These are phyloP conservation scores for Sclerotinia borealis DNA, from an alignment of 2,329 filamentous ascomycete species.

Conservation along the genomic window DNA sequence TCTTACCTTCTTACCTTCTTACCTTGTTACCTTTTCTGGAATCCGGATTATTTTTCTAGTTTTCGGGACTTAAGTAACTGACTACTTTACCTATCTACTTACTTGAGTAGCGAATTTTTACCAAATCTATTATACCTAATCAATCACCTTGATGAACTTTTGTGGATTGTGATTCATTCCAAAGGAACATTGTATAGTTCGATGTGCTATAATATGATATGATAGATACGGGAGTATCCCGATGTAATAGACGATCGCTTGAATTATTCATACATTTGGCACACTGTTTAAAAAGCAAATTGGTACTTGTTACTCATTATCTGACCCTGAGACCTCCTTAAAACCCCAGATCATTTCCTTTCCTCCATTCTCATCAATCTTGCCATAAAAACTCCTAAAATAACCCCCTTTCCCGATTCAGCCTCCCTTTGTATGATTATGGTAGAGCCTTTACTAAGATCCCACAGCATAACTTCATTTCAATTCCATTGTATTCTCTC, in stretches of 20 bases:
- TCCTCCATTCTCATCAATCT: neutral
- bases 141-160: neutral
- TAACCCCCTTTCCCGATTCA: neutral
- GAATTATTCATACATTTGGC: slow-evolving; percentile 1
- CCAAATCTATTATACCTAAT: no score
- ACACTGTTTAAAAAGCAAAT: neutral
- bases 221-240: neutral
- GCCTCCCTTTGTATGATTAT: neutral
- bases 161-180: neutral
- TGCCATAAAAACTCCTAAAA: slow-evolving; percentile 3
- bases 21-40: no score
- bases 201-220: neutral
- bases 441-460: neutral
- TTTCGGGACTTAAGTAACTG: no score
- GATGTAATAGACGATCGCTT: neutral
- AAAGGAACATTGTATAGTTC: neutral
- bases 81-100: no score
- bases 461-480: neutral
- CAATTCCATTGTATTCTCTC: neutral
- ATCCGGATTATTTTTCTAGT: no score
- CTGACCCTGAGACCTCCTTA: neutral
- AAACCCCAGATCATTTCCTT: neutral
- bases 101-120: no score
- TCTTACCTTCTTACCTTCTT: no score
- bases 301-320: neutral